Percentiles rank a stretch among this genome's conserved stretches.
Conservation (phyloP, 2,329 filamentous ascomycete species). For the Neospermospora avenae region DNA sequence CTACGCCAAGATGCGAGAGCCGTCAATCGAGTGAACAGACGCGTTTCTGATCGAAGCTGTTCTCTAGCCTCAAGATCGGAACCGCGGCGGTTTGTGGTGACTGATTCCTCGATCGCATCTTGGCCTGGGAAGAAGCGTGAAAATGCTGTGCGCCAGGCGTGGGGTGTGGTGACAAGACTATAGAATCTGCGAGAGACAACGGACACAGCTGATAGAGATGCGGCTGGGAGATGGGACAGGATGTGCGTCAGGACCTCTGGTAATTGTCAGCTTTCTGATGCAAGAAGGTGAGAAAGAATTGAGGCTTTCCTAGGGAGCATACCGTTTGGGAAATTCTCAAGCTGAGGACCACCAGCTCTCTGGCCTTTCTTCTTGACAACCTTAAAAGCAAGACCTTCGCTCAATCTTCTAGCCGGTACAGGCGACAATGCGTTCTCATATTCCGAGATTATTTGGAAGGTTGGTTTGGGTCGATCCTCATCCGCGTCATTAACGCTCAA, state of each 20-base stretch:
- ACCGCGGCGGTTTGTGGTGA: constrained; percentile 37
- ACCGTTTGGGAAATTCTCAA: constrained; percentile 77
- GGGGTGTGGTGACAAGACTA: constrained; percentile 79
- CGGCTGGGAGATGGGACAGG: constrained; percentile 82
- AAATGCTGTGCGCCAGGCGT: constrained; percentile 93
- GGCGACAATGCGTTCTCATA: constrained; percentile 58
- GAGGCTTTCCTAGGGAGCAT: constrained; percentile 22
- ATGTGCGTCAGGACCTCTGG: constrained; percentile 90
- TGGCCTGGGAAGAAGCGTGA: constrained; percentile 84
- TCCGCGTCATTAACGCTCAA: constrained; percentile 43
- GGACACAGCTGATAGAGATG: constrained; percentile 77
- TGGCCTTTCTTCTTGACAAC: constrained; percentile 46
- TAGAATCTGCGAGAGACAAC: constrained; percentile 88
- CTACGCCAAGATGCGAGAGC: constrained; percentile 89
- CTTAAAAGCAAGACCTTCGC: constrained; percentile 50
- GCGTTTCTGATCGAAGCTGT: constrained; percentile 65
- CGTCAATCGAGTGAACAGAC: constrained; percentile 79
- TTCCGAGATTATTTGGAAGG: constrained; percentile 50
- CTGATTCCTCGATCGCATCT: constrained; percentile 47
- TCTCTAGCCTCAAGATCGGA: constrained; percentile 49
- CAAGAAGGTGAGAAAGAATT: not conserved
- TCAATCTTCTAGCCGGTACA: constrained; percentile 41
- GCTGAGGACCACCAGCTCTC: constrained; percentile 25
- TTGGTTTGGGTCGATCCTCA: constrained; percentile 30
- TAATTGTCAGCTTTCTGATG: constrained; percentile 29